Conservation (phyloP, 495 filamentous ascomycete species). For the Neurospora hispaniola region DNA sequence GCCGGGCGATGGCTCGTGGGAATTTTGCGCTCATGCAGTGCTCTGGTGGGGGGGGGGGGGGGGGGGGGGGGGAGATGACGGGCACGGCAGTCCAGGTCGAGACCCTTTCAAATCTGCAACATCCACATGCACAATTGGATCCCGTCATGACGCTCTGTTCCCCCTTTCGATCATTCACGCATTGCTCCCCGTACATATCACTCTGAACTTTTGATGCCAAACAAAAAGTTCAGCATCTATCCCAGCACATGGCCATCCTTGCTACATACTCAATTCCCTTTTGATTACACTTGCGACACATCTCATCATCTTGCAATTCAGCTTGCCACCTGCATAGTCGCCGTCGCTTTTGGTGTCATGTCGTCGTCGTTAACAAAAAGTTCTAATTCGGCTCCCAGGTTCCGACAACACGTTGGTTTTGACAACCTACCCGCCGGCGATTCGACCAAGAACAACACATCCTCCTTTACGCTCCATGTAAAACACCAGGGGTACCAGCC, state of each 20-base stretch:
- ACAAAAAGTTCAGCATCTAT: background rate
- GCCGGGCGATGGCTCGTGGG: background rate
- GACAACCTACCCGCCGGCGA: slow-evolving; percentile 71
- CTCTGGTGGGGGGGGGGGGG: background rate
- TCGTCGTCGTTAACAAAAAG: slow-evolving; percentile 32
- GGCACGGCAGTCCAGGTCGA: background rate
- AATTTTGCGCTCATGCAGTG: background rate
- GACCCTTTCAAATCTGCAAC: background rate
- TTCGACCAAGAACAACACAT: slow-evolving; percentile 61
- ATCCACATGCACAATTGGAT: background rate
- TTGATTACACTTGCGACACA: background rate
- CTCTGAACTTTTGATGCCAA: background rate
- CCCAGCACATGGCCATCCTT: background rate
- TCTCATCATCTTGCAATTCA: background rate
- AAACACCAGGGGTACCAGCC: slow-evolving; percentile 86
- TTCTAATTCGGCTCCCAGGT: slow-evolving; percentile 32
- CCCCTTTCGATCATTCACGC: background rate
- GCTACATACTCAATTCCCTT: background rate
- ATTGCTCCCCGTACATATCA: background rate
- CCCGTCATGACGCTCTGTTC: background rate
- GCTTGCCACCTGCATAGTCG: background rate
- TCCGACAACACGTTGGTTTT: slow-evolving; percentile 69
- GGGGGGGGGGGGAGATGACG: background rate
- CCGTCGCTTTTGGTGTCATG: slow-evolving; percentile 23
- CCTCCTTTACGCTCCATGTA: slow-evolving; percentile 75